phyloP scores from a whole-genome alignment of 176 grass and related monocot species.

The Carex pumila region DNA sequence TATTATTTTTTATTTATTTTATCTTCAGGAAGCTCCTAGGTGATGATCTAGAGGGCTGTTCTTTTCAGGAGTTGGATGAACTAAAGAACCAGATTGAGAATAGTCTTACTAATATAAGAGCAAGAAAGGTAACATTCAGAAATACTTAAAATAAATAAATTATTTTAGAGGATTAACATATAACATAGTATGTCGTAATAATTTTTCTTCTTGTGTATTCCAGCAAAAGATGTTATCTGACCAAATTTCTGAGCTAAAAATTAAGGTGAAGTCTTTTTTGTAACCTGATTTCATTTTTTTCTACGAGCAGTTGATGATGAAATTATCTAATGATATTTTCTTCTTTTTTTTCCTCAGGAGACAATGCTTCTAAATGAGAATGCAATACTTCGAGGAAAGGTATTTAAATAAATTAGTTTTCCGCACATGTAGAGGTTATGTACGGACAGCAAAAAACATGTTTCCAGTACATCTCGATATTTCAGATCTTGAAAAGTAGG shows the following conservation, averaged over 20 bases:
- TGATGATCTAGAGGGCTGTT: constrained; percentile 47
- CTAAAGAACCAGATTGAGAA: constrained; percentile 54
- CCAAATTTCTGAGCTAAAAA: constrained; percentile 50
- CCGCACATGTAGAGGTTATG: background rate
- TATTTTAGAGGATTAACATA: background rate
- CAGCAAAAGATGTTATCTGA: constrained; percentile 58
- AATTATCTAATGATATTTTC: background rate
- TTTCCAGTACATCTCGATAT: background rate
- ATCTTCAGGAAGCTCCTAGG: constrained; percentile 55
- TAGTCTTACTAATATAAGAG: constrained; percentile 46
- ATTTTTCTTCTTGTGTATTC: background rate
- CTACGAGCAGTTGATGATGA: background rate
- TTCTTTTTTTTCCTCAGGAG: constrained; percentile 32
- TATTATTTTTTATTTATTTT: background rate
- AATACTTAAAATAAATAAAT: background rate
- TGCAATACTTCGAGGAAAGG: constrained; percentile 39
- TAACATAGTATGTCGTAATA: background rate
- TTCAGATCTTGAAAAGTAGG: background rate
- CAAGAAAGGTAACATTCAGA: constrained; percentile 46
- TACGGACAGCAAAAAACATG: background rate
- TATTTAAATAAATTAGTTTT: background rate
- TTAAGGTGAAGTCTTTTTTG: constrained; percentile 39
- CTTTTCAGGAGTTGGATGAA: constrained; percentile 51
- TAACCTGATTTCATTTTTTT: background rate
- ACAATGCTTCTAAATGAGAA: constrained; percentile 52